Evolutionary conservation across 768 basidiomycete species (phyloP), one percentile per base, ranked within the genome.

Genomic region (Mycena galopus): DNA sequence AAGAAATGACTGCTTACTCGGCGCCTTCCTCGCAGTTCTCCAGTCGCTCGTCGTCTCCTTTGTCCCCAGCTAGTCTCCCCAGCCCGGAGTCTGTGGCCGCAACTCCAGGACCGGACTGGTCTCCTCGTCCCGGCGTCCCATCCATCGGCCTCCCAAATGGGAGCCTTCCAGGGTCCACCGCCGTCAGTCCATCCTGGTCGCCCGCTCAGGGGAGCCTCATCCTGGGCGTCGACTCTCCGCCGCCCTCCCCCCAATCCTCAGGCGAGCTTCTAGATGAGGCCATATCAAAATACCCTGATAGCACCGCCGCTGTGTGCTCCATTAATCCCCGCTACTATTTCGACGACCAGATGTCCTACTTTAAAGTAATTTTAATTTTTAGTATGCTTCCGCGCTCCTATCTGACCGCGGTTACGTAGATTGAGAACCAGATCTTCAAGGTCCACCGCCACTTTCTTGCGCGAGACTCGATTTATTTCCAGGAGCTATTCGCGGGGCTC

Each of bases 361-460:
- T 75, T 27, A 61, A 72, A 33, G 74, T 75, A 39, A 21, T 1
- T 27, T 21, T 47, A 33, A 14, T 12, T 27, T 16, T 47, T 39
- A 29, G 27, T 29, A 29, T n/a, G 32, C 55, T 37, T 47, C 11
- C 50, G 19, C 7, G 19, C 8, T 17, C 37, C 19, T 17, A 33
- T 17, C 42, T 70, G 4, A 25, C 44, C 53, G 23, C 0, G 10
- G 3, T 55, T 25, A 16, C 29, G 21, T 19, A 78, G 77, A 75
- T 78, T 4, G 77, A 73, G 62, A 68, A 67, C 29, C 67, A 75
- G 30, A 68, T 64, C 8, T 78, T 76, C 67, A 71, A 60, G 60
- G 73, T 78, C 19, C 77, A 78, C 42, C 75, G 77, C 3, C 75
- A 78, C 60, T 78, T 78, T 42, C 68, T 78, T 19, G 66, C 44